Percentiles rank a stretch among this genome's conserved stretches.
These are phyloP conservation scores for Beauveria asiatica DNA, from an alignment of 2,329 filamentous ascomycete species.

Conservation along the genomic window DNA sequence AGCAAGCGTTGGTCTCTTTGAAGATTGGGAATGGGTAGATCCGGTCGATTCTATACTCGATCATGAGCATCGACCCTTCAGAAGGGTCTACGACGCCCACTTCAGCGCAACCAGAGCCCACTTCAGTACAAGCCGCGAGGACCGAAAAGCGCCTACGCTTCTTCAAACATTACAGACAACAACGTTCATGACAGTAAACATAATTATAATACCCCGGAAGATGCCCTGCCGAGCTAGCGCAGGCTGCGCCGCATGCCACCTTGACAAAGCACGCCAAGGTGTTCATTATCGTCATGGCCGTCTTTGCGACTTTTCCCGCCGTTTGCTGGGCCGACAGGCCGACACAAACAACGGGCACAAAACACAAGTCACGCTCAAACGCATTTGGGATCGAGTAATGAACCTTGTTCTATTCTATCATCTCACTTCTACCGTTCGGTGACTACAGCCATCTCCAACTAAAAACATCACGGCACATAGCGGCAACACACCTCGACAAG, in stretches of 20 bases:
- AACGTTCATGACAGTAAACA: too few relatives aligned
- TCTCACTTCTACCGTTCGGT: too few relatives aligned
- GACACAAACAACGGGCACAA: too few relatives aligned
- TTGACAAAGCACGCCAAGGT: slow-evolving; percentile 19
- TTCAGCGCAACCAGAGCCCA: not conserved
- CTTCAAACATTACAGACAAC: not conserved
- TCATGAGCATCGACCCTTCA: not conserved
- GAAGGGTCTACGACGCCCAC: not conserved
- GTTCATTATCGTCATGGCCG: slow-evolving; percentile 21
- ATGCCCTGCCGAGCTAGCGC: not conserved
- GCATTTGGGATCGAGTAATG: too few relatives aligned
- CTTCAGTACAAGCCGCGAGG: not conserved
- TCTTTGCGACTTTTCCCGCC: slow-evolving; percentile 18
- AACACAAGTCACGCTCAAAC: too few relatives aligned
- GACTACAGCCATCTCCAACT: too few relatives aligned
- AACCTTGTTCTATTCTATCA: too few relatives aligned
- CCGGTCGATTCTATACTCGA: not conserved
- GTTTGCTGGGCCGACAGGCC: too few relatives aligned
- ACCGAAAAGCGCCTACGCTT: not conserved
- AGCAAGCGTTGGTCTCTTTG: not conserved
- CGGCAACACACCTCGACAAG: too few relatives aligned
- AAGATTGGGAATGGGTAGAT: too few relatives aligned
- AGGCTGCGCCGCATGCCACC: slow-evolving; percentile 15
- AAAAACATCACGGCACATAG: too few relatives aligned
- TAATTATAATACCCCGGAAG: too few relatives aligned